Evolutionary conservation across 768 basidiomycete genomes (phyloP), one percentile per base, ranked within the genome.

Genomic region (Asterophora lycoperdoides): DNA sequence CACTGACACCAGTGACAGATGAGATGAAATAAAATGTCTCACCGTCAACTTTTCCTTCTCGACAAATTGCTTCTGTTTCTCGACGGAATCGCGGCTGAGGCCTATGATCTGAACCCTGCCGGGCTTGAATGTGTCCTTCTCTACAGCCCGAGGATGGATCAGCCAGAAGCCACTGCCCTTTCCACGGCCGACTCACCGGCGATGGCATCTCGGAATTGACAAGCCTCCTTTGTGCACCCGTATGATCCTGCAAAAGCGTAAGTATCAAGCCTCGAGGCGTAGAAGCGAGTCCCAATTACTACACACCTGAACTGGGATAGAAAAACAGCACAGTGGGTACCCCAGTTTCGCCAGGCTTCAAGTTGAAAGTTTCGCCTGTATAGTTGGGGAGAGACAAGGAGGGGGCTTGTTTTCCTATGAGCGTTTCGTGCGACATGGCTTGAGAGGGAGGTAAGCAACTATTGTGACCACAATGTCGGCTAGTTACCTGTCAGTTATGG

Each of bases 151-250:
- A 20, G 17, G 23, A 23, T 23, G 23, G 8, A 29, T 13, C 36
- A n/a, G 14, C 23, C 3, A 32, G 3, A 13, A 32, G 23, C 6
- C 23, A 23, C 23, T 23, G 23, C 23, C 23, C n/a, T n/a, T n/a
- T n/a, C n/a, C 23, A 23, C 23, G 23, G 6, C 14, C 26, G 2
- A 41, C 77, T 48, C 49, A 86, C 86, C 79, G 30, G 71, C 77
- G 36, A 88, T 67, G 3, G 88, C 88, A 68, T 93, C 86, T 19
- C 90, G 79, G 65, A 93, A 91, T 44, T 81, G 74, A 58, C 89
- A 91, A 1, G 85, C 89, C 64, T 93, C 83, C 58, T 77, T 83
- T 14, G 87, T 93, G 65, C 91, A 92, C 5, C 85, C 89, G 43
- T 71, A 83, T 2, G 87, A 80, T 5, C 83, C 87, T 83, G 44